Conservation (phyloP, 306 rosid genomes). For the Cicer judaicum region DNA sequence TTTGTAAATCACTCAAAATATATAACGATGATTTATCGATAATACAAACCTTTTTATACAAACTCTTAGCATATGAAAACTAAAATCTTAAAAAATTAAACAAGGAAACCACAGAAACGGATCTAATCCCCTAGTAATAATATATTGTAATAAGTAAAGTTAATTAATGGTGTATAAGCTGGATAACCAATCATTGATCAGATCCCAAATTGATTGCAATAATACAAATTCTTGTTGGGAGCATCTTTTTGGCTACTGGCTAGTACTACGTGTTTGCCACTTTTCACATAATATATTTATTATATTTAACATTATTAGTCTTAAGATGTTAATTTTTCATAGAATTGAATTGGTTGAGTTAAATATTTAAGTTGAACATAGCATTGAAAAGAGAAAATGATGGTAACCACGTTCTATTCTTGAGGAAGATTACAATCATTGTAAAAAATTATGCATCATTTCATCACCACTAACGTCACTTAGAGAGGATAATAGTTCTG, state of each 20-base stretch:
- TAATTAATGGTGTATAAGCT: neutral
- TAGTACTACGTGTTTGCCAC: conserved; percentile 8
- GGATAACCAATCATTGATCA: conserved; percentile 25
- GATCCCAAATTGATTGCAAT: conserved; percentile 38
- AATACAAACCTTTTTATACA: no score
- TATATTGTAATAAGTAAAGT: conserved; percentile 17
- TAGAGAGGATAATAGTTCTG: neutral
- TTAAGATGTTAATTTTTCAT: conserved; percentile 24
- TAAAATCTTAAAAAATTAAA: no score
- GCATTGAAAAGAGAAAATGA: conserved; percentile 4
- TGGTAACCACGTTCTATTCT: conserved; percentile 39
- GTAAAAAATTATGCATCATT: neutral
- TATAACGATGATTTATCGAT: no score
- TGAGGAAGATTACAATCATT: neutral
- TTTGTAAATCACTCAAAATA: no score
- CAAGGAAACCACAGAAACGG: no score
- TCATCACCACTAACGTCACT: conserved; percentile 26
- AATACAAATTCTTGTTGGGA: conserved; percentile 43
- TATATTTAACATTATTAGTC: neutral
- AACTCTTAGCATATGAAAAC: no score
- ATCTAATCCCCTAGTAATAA: no score
- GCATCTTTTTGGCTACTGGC: conserved; percentile 42
- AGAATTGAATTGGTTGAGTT: neutral
- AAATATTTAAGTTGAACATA: conserved; percentile 7
- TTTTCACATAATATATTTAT: conserved; percentile 20